Evolutionary conservation across 2,329 filamentous ascomycete genomes (phyloP), one percentile per base, ranked within the genome.

Genomic region (Lasiodiplodia theobromae): DNA sequence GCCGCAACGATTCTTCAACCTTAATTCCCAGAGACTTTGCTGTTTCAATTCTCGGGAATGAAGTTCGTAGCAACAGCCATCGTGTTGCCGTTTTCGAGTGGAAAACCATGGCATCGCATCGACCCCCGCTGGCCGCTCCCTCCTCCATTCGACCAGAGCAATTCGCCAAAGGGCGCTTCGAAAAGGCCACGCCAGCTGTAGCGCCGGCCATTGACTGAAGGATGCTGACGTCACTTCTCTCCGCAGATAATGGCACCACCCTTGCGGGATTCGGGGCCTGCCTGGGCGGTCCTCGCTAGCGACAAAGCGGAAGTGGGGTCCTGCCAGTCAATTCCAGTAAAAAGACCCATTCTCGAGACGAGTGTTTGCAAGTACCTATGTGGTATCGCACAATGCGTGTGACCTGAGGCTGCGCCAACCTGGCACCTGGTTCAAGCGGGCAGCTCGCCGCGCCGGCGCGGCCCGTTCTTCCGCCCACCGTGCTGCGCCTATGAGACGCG

Each of bases 171-270:
- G n/a, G 44, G 8, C n/a, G 44, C 44, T 10, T 21, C 7, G n/a
- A 1, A 18, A 47, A 47, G 44, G 18, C 21, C 44, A n/a, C 44
- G 44, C 18, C n/a, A n/a, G 40, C 40, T 47, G 16, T 3, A n/a
- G 40, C 16, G 40, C 49, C 51, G 12, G n/a, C 23, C 44, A 47
- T 38, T 38, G 14, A n/a, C n/a, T n/a, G 38, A 60, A 25, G 37
- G 23, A 38, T n/a, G n/a, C 31, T 38, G 54, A 57, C 54, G 54
- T 57, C 54, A 57, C 31, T 38, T 56, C 52, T 57, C 25, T 57
- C 34, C 34, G 34, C 21, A n/a, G 11, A n/a, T n/a, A 56, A n/a
- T 23, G 53, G 28, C 25, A 56, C 53, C 28, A 38, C 18, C 54
- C 34, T 23, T 21, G 34, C 34, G n/a, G 54, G 28, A 21, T 21